A percentile compares a stretch with the other conserved stretches of the same genome.
Evolutionary conservation across 305 asterid species (phyloP).

Genomic region (Striga hermonthica): DNA sequence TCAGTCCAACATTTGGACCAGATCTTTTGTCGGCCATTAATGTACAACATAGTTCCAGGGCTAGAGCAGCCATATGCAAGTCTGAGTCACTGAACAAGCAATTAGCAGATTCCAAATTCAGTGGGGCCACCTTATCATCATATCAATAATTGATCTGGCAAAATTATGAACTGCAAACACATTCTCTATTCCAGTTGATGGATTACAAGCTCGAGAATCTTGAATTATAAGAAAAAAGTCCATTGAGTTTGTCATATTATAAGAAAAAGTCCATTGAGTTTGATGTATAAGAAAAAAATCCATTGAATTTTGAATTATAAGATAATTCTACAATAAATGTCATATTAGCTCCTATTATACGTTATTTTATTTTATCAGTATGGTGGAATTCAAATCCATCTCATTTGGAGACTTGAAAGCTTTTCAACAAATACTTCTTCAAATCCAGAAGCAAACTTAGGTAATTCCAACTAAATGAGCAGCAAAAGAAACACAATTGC

Average conservation of each 20-base stretch:
- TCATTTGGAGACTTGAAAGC: background rate
- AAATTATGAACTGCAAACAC: constrained; percentile 19
- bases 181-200: background rate
- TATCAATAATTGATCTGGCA: constrained; percentile 22
- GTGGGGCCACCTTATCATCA: constrained; percentile 10
- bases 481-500: constrained; percentile 15
- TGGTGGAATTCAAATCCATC: background rate
- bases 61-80: constrained; percentile 96
- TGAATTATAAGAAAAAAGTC: no score
- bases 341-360: background rate
- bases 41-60: constrained; percentile 92
- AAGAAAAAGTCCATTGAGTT: no score
- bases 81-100: constrained; percentile 76
- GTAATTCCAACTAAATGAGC: constrained; percentile 11
- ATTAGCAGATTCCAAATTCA: constrained; percentile 22
- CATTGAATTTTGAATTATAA: background rate
- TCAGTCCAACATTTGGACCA: constrained; percentile 78
- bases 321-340: background rate
- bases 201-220: background rate
- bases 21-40: constrained; percentile 95
- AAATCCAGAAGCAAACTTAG: background rate
- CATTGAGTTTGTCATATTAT: no score
- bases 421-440: background rate
- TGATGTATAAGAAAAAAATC: background rate
- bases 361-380: background rate